Evolutionary conservation across 202 grass and related monocot genomes (phyloP).

Genomic region (Musa balbisiana): DNA sequence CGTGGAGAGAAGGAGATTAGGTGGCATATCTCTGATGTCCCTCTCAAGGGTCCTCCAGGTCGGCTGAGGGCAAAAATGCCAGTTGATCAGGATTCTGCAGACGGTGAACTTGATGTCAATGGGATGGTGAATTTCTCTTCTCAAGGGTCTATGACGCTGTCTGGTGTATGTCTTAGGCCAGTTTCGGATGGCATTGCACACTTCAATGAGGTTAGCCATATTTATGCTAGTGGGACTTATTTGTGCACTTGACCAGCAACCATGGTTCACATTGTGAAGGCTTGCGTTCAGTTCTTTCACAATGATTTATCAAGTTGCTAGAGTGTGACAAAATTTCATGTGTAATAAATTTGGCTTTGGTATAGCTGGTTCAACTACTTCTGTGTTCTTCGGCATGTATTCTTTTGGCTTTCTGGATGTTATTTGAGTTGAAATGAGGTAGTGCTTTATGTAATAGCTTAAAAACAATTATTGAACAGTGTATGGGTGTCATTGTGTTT

Average conservation of each 20-base stretch:
- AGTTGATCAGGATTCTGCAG: constrained; percentile 80
- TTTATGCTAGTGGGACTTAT: constrained; percentile 74
- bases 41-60: constrained; percentile 61
- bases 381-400: neutral
- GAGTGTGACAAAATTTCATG: neutral
- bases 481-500: neutral
- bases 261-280: neutral
- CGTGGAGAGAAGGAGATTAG: constrained; percentile 68
- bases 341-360: neutral
- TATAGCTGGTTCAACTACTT: neutral
- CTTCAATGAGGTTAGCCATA: constrained; percentile 82
- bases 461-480: neutral
- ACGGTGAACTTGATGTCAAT: constrained; percentile 75
- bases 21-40: constrained; percentile 85
- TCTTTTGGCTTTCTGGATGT: neutral
- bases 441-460: neutral
- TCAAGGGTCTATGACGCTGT: constrained; percentile 69
- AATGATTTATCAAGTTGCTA: constrained; percentile 2
- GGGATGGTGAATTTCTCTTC: constrained; percentile 84
- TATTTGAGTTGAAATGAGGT: neutral
- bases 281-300: neutral
- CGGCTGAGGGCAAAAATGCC: constrained; percentile 76
- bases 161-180: constrained; percentile 67
- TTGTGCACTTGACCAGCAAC: constrained; percentile 40
- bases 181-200: constrained; percentile 53